Evolutionary conservation across 2,329 filamentous ascomycete species (phyloP).

Genomic region (Tolypocladium endophyticum): DNA sequence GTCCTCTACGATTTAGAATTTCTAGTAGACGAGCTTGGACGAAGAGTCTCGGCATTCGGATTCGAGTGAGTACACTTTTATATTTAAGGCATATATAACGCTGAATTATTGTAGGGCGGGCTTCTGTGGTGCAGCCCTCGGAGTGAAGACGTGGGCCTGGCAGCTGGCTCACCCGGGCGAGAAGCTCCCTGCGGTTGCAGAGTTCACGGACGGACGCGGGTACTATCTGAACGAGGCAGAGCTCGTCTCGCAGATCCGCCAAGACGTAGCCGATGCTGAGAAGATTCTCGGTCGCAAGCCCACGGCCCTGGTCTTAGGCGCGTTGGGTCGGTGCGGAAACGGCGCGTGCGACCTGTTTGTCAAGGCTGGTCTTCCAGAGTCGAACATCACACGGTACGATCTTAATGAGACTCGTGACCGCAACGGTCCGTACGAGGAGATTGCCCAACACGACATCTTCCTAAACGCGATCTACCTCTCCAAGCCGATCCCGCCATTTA

Average conservation of each 20-base stretch:
- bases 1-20: conserved; percentile 78
- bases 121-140: conserved; percentile 64
- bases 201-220: conserved; percentile 34
- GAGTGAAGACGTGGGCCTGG: conserved; percentile 72
- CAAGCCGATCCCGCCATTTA: conserved; percentile 52
- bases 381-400: conserved; percentile 51
- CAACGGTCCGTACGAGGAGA: conserved; percentile 69
- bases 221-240: conserved; percentile 59
- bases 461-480: conserved; percentile 45
- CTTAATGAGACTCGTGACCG: conserved; percentile 59
- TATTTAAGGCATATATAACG: no score
- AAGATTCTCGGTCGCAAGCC: conserved; percentile 59
- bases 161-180: conserved; percentile 63
- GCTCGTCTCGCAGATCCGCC: conserved; percentile 33
- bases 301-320: conserved; percentile 75
- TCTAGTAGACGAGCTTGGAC: conserved; percentile 59
- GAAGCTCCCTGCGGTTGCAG: conserved; percentile 44
- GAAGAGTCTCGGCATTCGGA: conserved; percentile 63
- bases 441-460: conserved; percentile 65
- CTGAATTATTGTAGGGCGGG: no score
- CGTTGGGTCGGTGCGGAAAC: conserved; percentile 69
- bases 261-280: conserved; percentile 52
- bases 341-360: conserved; percentile 75
- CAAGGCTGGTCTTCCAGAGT: conserved; percentile 47
- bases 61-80: no score